Evolutionary conservation across 495 filamentous ascomycete species (phyloP).

Genomic region (Pyrenula massariospora): DNA sequence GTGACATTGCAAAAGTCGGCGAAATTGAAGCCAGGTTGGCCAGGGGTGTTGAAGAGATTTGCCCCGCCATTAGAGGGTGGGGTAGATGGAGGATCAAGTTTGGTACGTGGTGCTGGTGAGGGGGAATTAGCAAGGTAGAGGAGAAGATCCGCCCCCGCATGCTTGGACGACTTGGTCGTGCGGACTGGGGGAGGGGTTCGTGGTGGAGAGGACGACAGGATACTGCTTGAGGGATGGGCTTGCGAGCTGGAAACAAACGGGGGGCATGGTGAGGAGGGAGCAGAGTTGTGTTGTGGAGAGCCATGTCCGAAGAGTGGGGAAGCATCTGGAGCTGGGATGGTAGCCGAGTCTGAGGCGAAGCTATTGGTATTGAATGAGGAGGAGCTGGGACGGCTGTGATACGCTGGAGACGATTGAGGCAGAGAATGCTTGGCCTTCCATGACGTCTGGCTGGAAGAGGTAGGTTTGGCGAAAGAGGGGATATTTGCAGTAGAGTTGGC

Average conservation of each 20-base stretch:
- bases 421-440: conserved; percentile 68
- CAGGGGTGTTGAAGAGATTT: conserved; percentile 43
- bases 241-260: conserved; percentile 57
- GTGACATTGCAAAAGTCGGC: conserved; percentile 96
- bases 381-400: conserved; percentile 47
- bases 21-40: conserved; percentile 70
- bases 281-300: not conserved
- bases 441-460: conserved; percentile 17
- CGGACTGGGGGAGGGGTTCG: conserved; percentile 67
- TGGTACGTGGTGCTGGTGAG: conserved; percentile 49
- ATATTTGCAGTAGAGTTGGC: conserved; percentile 51
- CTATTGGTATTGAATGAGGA: conserved; percentile 49
- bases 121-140: conserved; percentile 89
- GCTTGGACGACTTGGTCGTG: conserved; percentile 39
- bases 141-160: conserved; percentile 83
- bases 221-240: conserved; percentile 20
- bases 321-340: conserved; percentile 48
- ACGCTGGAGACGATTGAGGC: conserved; percentile 73
- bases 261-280: conserved; percentile 29
- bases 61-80: conserved; percentile 52
- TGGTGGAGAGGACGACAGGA: conserved; percentile 63
- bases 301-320: conserved; percentile 35
- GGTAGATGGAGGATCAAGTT: conserved; percentile 23
- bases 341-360: conserved; percentile 61
- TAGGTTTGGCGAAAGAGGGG: conserved; percentile 11